Base-by-base conservation (phyloP, 352 stramenopile genomes). In the Globisporangium polare region DNA sequence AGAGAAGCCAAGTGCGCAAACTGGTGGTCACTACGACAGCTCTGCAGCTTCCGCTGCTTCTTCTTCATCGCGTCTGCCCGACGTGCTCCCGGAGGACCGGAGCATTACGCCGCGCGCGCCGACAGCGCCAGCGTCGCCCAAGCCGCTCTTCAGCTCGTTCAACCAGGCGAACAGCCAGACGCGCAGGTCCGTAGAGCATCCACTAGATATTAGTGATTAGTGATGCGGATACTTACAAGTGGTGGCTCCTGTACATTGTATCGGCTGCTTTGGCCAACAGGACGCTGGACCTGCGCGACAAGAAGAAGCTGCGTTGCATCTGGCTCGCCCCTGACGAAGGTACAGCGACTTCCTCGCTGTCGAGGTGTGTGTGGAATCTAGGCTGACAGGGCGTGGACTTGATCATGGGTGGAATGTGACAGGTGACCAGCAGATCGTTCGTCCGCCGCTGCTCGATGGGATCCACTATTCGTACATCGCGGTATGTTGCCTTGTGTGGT, bases 271-370 rank as follows among this genome's bases (percentile, higher is more conserved):
- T n/a, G 2, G 24, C 12, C n/a, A 2, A 45, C 20, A 80, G 77
- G 15, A 70, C 70, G 22, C 57, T 88, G 8, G 75, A 87, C 64
- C 50, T 88, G 53, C 74, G 78, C 8, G 75, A 88, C 62, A 87
- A 84, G 69, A 80, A 86, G 66, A 90, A 87, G 43, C 66, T 90
- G 50, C 74, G 75, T 0, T 80, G 70, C 43, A 86, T 90, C 56
- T 90, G 80, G 80, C 73, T 90, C 15, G 71, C 76, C 46, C 78
- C 80, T 4, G 80, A 88, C 41, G 76, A 90, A 87, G 80, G 80
- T 83, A 59, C 33, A 26, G 9, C 18, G 15, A 13, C 47, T 5
- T 20, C 18, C 47, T 17, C 47, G 41, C 15, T 41, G 22, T 29
- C 3, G 22, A 27, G n/a, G 33, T 26, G 22, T 33, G 39, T 10